A percentile compares a stretch with the other conserved stretches of the same genome.
Conservation (phyloP, 169 alveolate species). For the Plasmodium coatneyi region DNA sequence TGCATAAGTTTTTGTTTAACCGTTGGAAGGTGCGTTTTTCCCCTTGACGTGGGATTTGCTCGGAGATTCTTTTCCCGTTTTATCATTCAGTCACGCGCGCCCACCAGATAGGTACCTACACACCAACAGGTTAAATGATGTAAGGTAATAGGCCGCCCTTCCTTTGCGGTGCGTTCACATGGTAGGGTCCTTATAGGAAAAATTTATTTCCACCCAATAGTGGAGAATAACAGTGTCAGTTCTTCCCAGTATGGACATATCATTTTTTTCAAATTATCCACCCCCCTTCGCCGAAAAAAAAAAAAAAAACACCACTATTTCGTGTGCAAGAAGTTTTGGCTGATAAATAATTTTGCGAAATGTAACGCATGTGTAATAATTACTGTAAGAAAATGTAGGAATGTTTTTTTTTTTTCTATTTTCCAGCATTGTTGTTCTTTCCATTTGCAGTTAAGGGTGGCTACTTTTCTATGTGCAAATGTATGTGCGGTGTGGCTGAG, state of each 20-base stretch:
- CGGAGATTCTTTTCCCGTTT: neutral
- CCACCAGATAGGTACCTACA: neutral
- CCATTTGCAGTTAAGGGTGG: neutral
- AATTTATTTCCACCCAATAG: neutral
- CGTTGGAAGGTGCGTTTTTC: neutral
- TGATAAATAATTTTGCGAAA: neutral
- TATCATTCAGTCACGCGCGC: neutral
- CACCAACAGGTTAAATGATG: neutral
- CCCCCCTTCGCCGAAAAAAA: too few relatives aligned
- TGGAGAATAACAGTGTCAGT: neutral
- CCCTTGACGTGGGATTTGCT: neutral
- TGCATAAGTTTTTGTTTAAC: neutral
- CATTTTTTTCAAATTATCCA: neutral
- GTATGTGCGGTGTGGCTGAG: neutral
- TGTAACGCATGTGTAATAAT: neutral
- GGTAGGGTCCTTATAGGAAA: neutral
- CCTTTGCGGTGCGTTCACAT: neutral
- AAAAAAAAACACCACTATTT: neutral
- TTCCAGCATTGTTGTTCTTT: neutral
- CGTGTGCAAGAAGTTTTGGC: neutral
- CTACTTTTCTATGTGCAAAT: neutral
- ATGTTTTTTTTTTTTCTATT: neutral
- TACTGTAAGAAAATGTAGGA: neutral
- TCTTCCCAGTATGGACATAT: neutral
- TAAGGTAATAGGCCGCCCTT: neutral